Base-by-base conservation (phyloP, 352 stramenopile genomes). In the Globisporangium acanthophoron region DNA sequence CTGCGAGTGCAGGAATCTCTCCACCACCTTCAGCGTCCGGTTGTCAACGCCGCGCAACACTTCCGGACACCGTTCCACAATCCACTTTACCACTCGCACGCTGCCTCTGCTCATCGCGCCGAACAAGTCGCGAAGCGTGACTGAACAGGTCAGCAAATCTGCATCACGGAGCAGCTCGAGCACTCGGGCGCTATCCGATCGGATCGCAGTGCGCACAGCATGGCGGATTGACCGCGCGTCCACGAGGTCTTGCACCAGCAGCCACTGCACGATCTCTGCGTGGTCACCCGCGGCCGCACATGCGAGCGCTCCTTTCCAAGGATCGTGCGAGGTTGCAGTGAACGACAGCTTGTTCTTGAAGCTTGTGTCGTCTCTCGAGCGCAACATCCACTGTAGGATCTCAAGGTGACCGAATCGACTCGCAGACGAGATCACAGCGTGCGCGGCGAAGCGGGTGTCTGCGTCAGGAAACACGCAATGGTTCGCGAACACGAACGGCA, bases 381-480 rank as follows among this genome's bases (percentile, higher is more conserved):
- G 21, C n/a, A n/a, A n/a, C 52, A 56, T 56, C 37, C 52, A 49
- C 37, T 39, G 27, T n/a, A 56, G 37, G n/a, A 56, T 7, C 9
- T 35, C 7, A 20, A 56, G 37, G 37, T 35, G 52, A 13, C 20
- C 52, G 24, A 48, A 35, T 13, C 24, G 21, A 35, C 52, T 40
- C 2, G 52, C 52, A 27, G 37, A 40, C 16, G 52, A 37, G n/a
- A 56, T 56, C 20, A 40, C 33, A 11, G 11, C 49, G 37, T 56
- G 52, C 20, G 37, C 37, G 8, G 24, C 31, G 24, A 35, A 48
- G 8, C 8, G 6, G 20, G 39, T 5, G 18, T 48, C 27, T 12
- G 5, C 20, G 16, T 8, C 37, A 15, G 29, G 0, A 13, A 49
- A 12, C 12, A 9, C 20, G 35, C 39, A 11, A 20, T 20, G 18